Evolutionary conservation across 495 filamentous ascomycete species (phyloP).

Genomic region (Lepraria neglecta): DNA sequence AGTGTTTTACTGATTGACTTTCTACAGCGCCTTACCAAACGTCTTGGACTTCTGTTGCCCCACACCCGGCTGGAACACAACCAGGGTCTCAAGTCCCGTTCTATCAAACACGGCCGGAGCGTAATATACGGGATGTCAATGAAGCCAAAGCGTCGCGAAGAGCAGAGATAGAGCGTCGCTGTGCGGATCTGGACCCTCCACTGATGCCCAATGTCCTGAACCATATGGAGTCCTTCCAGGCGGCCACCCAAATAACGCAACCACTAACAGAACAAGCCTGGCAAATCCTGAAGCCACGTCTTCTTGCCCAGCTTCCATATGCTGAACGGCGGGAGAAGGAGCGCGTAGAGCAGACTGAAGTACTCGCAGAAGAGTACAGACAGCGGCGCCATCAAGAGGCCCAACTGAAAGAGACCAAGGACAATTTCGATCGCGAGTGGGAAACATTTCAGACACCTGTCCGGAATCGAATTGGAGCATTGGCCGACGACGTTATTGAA

Average conservation of each 20-base stretch:
- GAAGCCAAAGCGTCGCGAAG: conserved; percentile 54
- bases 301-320: conserved; percentile 54
- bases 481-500: conserved; percentile 59
- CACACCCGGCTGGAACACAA: conserved; percentile 4
- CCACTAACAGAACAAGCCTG: conserved; percentile 59
- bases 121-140: conserved; percentile 42
- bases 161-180: conserved; percentile 62
- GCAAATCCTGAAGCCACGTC: conserved; percentile 56
- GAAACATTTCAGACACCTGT: conserved; percentile 60
- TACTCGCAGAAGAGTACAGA: conserved; percentile 40
- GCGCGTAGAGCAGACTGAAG: conserved; percentile 34
- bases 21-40: conserved; percentile 17
- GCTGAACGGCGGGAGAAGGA: conserved; percentile 52
- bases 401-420: conserved; percentile 50
- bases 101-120: conserved; percentile 30
- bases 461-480: conserved; percentile 50
- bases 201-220: conserved; percentile 50
- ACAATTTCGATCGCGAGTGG: conserved; percentile 57
- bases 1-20: conserved; percentile 5
- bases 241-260: conserved; percentile 58
- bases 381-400: conserved; percentile 40
- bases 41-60: conserved; percentile 5
- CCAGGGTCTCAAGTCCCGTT: conserved; percentile 7
- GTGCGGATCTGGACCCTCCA: conserved; percentile 55
- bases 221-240: conserved; percentile 63